Evolutionary conservation across 768 basidiomycete genomes (phyloP), one percentile per base, ranked within the genome.

Genomic region (Grammothele lineata): DNA sequence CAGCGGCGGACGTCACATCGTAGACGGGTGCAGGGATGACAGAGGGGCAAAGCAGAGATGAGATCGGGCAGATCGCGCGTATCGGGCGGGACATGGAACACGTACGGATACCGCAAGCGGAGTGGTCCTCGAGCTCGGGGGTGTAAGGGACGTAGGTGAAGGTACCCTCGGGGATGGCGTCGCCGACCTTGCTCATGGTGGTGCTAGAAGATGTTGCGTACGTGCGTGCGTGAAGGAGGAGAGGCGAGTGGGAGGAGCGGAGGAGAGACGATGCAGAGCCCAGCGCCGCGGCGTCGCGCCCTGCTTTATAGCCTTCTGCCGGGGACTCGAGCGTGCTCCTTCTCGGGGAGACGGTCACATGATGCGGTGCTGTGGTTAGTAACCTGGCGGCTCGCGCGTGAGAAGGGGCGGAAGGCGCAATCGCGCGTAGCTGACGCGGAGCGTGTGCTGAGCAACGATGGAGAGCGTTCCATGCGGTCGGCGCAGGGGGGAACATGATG

Each of bases 91-190:
- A 30, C 7, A 30, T 30, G 32, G 22, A 36, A n/a, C 23, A 66
- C 86, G 59, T 62, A 87, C 85, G 78, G 37, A 72, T 52, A 50
- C 85, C 86, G 59, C 85, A 87, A 10, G 70, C 78, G 47, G 72
- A 80, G 51, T 70, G 69, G 63, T 81, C 69, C 22, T 82, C 85
- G 48, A 87, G 77, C 60, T 74, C 81, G n/a, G 78, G 69, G 0
- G 73, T 65, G 61, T 78, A 86, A 14, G 81, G 77, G 40, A 90
- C 66, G 54, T 83, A 73, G 9, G 48, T 50, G 58, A 82, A 80
- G 1, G 52, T 62, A 23, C 62, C 70, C n/a, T 57, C 47, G 43
- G 80, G 80, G 30, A 81, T 55, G 43, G 62, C 74, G 45, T 78
- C 72, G 53, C 79, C 80, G 53, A 77, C 76, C 48, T 70, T 63